Evolutionary conservation across 345 rosid species (phyloP), one percentile per base, ranked within the genome.

Genomic region (Corymbia maculata): DNA sequence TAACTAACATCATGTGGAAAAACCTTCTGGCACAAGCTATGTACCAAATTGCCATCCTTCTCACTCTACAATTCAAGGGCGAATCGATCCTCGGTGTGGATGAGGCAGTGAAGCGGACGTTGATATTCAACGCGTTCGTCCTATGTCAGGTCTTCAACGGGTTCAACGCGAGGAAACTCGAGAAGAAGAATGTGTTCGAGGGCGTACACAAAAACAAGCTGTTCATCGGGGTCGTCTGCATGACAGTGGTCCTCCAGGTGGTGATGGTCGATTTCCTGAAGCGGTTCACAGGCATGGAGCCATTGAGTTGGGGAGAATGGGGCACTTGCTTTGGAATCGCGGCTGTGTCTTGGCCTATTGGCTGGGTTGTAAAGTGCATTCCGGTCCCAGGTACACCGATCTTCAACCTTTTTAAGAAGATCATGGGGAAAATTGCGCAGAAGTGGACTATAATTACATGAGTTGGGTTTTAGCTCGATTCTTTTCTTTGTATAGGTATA

Each of bases 1-100:
- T 96, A 88, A 94, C 96, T 15, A 95, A 95, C 86, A 32, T 94
- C 85, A 96, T 96, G 96, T 93, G 98, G 99, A 94, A 96, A 91
- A 95, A 94, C 88, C 90, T 97, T 2, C 24, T 93, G 4, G 94
- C 95, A 70, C 99, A 96, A 85, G 93, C 98, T 8, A 82, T 95
- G 22, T 95, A 94, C 55, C 96, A 97, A 75, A 92, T 95, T 47
- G 50, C 90, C 13, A 89, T 95, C 64, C 94, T 97, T 9, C 84
- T 95, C 92, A 93, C 92, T 13, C 89, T 97, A 11, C 96, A 95
- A 66, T 95, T 95, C 86, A 91, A 90, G 61, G 97, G 98, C 2
- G 92, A 93, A 79, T 90, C 95, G 2, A 93, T 95, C 13, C 94
- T 96, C 42, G 89, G 87, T 0, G 95, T 94, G 55, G 91, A 85